Conservation (phyloP, 1,139 yeast species). For the Taphrina populina region DNA sequence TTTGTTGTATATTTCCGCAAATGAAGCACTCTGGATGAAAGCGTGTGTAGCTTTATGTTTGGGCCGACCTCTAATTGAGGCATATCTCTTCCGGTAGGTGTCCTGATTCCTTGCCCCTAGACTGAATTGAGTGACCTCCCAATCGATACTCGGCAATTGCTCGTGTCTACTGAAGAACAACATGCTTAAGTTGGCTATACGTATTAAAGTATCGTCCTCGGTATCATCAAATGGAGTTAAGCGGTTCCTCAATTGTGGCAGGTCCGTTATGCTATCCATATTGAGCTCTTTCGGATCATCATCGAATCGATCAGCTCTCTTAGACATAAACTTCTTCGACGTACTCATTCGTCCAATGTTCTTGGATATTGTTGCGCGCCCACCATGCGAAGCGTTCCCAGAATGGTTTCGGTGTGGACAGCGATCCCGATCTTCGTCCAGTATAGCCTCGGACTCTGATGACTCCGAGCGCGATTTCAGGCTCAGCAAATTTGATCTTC, state of each 20-base stretch:
- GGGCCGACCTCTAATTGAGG: slow-evolving; percentile 2
- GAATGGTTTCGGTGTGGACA: no score
- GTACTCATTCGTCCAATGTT: no score
- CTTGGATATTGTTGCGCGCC: no score
- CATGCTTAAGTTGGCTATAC: slow-evolving; percentile 17
- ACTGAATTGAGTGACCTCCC: slow-evolving; percentile 1
- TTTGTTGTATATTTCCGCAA: slow-evolving; percentile 17
- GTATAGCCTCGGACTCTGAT: no score
- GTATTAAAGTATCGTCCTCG: slow-evolving; percentile 21
- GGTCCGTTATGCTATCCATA: background rate
- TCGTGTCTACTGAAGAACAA: slow-evolving; percentile 4
- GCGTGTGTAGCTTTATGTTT: background rate
- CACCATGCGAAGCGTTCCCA: no score
- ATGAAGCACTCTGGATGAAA: slow-evolving; percentile 5
- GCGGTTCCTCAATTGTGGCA: background rate
- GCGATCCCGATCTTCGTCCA: no score
- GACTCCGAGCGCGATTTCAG: no score
- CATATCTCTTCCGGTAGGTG: background rate
- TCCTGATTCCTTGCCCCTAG: background rate
- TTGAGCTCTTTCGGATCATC: background rate
- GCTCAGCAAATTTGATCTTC: no score
- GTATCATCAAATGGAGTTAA: background rate
- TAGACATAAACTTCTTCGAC: slow-evolving; percentile 5
- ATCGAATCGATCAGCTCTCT: slow-evolving; percentile 11
- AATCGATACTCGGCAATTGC: slow-evolving; percentile 7